phyloP scores from a whole-genome alignment of 768 basidiomycete species.

The Daedaleopsis sinensis region DNA sequence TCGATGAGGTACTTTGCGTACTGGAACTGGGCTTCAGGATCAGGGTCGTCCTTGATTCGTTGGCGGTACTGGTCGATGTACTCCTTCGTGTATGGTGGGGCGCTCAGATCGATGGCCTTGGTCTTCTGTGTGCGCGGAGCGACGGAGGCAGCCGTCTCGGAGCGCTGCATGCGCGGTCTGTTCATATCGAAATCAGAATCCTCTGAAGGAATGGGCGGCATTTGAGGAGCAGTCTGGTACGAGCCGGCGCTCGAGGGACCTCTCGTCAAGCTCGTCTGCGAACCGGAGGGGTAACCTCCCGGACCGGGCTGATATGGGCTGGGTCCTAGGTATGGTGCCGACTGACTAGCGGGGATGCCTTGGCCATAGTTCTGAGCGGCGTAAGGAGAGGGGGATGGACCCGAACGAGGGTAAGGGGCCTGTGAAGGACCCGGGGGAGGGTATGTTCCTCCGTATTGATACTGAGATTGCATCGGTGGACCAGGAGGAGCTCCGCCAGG shows the following conservation, averaged over 20 bases:
- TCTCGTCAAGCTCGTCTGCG: slow-evolving; percentile 14
- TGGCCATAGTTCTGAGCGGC: slow-evolving; percentile 17
- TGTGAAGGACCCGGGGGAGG: slow-evolving; percentile 18
- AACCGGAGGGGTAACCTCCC: slow-evolving; percentile 25
- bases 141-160: slow-evolving; percentile 60
- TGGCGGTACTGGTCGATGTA: slow-evolving; percentile 98
- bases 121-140: slow-evolving; percentile 62
- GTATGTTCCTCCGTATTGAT: slow-evolving; percentile 1
- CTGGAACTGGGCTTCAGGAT: slow-evolving; percentile 96
- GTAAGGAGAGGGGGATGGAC: slow-evolving; percentile 8
- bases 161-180: slow-evolving; percentile 58
- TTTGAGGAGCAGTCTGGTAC: slow-evolving; percentile 15
- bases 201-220: slow-evolving; percentile 16
- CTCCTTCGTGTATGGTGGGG: slow-evolving; percentile 91
- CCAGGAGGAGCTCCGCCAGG: slow-evolving; percentile 35
- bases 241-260: slow-evolving; percentile 20
- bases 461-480: slow-evolving; percentile 22
- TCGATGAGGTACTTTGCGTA: slow-evolving; percentile 99
- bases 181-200: slow-evolving; percentile 55
- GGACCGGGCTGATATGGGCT: slow-evolving; percentile 20
- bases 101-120: slow-evolving; percentile 80
- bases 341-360: slow-evolving; percentile 20
- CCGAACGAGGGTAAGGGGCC: slow-evolving; percentile 10
- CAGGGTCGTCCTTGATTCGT: slow-evolving; percentile 96
- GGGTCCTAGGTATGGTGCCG: slow-evolving; percentile 19